phyloP scores from a whole-genome alignment of 345 rosid genomes.

The Boechera stricta region DNA sequence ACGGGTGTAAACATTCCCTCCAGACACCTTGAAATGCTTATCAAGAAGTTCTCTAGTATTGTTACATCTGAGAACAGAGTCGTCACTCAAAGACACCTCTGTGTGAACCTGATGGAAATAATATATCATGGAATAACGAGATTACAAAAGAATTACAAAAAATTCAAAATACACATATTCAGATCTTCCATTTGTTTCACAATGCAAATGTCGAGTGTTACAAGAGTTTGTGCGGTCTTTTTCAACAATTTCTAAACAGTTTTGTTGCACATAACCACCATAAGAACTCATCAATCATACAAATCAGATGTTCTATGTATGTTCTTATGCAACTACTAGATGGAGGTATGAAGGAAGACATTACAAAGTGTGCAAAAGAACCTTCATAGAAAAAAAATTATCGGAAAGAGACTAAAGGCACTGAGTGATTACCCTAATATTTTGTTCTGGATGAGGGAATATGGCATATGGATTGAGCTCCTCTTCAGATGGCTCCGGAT shows the following conservation, averaged over 20 bases:
- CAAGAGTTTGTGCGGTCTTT: no score
- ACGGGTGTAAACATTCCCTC: constrained; percentile 75
- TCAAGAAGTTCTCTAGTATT: constrained; percentile 77
- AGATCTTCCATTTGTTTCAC: no score
- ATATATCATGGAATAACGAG: neutral
- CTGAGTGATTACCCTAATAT: constrained; percentile 62
- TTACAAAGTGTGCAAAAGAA: neutral
- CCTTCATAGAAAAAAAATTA: neutral
- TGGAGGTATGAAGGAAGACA: neutral
- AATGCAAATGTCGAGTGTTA: no score
- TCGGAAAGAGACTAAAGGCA: constrained; percentile 7
- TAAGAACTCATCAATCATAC: neutral
- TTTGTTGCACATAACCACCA: neutral
- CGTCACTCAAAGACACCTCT: constrained; percentile 74
- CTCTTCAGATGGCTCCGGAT: constrained; percentile 72
- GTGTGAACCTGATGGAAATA: constrained; percentile 69
- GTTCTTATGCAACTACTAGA: neutral
- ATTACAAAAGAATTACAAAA: neutral
- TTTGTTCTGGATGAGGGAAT: constrained; percentile 84
- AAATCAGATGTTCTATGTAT: neutral
- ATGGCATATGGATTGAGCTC: constrained; percentile 80
- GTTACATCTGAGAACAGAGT: constrained; percentile 75
- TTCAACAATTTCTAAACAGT: no score
- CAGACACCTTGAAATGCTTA: constrained; percentile 74
- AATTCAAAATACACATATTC: no score